Percentiles rank a stretch among this genome's conserved stretches.
These are phyloP conservation scores for Apiosordaria backusii DNA, from an alignment of 495 filamentous ascomycete species.

Conservation along the genomic window DNA sequence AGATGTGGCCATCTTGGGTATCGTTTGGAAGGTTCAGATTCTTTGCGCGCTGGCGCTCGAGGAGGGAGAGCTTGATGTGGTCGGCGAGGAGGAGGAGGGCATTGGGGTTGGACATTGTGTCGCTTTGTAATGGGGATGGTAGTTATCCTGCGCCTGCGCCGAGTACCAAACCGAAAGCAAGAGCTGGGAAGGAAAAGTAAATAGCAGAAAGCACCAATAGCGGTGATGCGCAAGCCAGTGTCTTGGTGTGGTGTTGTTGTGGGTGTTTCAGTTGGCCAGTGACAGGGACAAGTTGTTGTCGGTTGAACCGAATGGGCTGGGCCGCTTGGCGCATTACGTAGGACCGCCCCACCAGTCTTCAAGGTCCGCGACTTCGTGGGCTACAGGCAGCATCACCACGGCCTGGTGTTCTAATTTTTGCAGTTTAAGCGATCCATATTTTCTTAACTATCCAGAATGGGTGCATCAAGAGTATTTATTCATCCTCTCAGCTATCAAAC, in stretches of 20 bases:
- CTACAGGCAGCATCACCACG: background rate
- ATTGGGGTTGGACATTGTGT: slow-evolving; percentile 52
- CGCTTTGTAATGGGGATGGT: background rate
- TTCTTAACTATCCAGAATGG: too few species aligned
- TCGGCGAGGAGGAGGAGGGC: slow-evolving; percentile 73
- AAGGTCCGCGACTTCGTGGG: too few species aligned
- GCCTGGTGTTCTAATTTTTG: too few species aligned
- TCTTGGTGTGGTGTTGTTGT: slow-evolving; percentile 1
- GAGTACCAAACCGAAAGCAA: background rate
- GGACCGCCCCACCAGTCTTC: background rate
- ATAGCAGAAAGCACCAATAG: background rate
- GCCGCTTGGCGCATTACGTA: slow-evolving; percentile 11
- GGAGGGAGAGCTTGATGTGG: slow-evolving; percentile 72
- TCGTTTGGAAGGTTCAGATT: slow-evolving; percentile 75
- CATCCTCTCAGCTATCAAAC: too few species aligned
- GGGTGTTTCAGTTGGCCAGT: slow-evolving; percentile 11
- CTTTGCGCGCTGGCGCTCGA: slow-evolving; percentile 88
- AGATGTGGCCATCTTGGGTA: slow-evolving; percentile 85
- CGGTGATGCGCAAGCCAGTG: background rate
- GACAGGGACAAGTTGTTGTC: background rate
- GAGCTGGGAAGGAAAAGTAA: background rate
- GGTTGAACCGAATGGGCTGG: background rate
- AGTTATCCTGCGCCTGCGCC: background rate
- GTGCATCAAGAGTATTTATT: too few species aligned
- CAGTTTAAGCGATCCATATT: too few species aligned